Conservation (phyloP, 345 rosid genomes). For the Litchi chinensis region DNA sequence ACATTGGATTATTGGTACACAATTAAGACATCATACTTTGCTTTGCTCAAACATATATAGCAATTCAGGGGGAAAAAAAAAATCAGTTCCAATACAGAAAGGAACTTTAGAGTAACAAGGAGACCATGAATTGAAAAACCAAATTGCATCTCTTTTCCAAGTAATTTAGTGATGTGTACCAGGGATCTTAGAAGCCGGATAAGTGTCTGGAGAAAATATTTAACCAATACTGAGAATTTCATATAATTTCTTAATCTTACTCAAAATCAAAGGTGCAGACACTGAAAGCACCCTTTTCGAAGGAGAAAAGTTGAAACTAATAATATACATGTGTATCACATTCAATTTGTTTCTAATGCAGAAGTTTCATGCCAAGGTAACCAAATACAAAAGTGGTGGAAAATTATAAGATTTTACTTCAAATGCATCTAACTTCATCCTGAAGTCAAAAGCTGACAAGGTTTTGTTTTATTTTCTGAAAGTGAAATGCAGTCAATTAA, state of each 20-base stretch:
- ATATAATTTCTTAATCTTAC: not conserved
- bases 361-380: not conserved
- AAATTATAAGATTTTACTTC: not conserved
- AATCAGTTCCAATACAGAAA: not conserved
- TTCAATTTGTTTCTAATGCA: not conserved
- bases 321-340: not conserved
- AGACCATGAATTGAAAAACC: not conserved
- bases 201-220: not conserved
- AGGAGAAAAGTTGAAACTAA: too few species aligned
- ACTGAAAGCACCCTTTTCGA: not conserved
- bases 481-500: not conserved
- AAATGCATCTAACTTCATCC: not conserved
- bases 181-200: not conserved
- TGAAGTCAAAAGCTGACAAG: not conserved
- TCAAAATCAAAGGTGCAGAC: not conserved
- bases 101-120: not conserved
- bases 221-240: not conserved
- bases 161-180: not conserved
- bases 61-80: not conserved
- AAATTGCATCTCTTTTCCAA: not conserved
- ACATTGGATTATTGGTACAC: not conserved
- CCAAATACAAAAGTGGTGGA: not conserved
- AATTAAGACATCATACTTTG: not conserved
- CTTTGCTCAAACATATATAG: not conserved
- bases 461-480: not conserved